Evolutionary conservation across 495 filamentous ascomycete species (phyloP).

Genomic region (Acidiella bohemica): DNA sequence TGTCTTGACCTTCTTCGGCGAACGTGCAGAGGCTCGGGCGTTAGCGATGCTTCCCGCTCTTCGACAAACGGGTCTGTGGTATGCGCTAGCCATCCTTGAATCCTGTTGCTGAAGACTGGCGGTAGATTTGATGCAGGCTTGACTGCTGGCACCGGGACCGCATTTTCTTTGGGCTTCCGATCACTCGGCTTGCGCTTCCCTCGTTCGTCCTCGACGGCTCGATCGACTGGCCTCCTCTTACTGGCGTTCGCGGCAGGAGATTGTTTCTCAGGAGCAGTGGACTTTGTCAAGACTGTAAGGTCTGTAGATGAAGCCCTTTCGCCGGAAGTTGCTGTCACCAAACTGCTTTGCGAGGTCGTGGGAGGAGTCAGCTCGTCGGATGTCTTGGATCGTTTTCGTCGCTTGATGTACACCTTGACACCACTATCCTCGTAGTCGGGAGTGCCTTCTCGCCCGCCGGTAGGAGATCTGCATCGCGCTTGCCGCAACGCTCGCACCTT

Average conservation of each 20-base stretch:
- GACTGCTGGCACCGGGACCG: neutral
- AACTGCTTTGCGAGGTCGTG: slow-evolving; percentile 15
- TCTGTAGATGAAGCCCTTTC: slow-evolving; percentile 9
- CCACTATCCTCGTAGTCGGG: slow-evolving; percentile 18
- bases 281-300: no score
- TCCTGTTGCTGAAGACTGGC: slow-evolving; percentile 21
- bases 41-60: slow-evolving; percentile 5
- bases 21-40: slow-evolving; percentile 10
- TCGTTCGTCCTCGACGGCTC: neutral
- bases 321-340: slow-evolving; percentile 8
- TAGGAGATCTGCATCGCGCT: slow-evolving; percentile 2
- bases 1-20: slow-evolving; percentile 5
- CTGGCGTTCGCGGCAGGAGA: no score
- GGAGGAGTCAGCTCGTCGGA: slow-evolving; percentile 1
- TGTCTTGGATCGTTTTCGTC: slow-evolving; percentile 9
- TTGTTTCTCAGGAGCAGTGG: no score
- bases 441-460: slow-evolving; percentile 6
- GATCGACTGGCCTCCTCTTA: neutral
- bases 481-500: slow-evolving; percentile 6
- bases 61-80: slow-evolving; percentile 27
- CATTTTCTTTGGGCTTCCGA: slow-evolving; percentile 5
- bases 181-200: neutral
- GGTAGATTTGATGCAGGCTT: slow-evolving; percentile 6
- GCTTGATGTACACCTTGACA: slow-evolving; percentile 21
- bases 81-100: slow-evolving; percentile 28